A percentile compares a stretch with the other conserved stretches of the same genome.
phyloP scores from a whole-genome alignment of 2,329 filamentous ascomycete genomes.

The Cytospora leucostoma region DNA sequence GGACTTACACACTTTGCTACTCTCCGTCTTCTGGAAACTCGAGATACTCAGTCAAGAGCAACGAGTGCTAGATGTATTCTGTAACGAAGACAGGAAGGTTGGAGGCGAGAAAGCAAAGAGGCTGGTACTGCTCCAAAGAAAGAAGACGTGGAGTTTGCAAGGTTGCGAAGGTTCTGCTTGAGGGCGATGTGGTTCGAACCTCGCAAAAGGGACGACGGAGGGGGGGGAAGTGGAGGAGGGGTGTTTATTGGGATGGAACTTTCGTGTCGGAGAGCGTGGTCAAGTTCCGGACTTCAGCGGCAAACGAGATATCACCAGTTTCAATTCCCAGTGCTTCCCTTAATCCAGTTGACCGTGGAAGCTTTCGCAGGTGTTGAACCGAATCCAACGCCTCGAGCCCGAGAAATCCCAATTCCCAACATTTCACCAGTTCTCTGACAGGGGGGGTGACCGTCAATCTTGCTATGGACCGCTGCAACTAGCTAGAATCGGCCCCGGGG shows the following conservation, averaged over 20 bases:
- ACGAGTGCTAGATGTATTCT: constrained; percentile 22
- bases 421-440: constrained; percentile 24
- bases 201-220: constrained; percentile 1
- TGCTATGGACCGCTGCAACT: constrained; percentile 6
- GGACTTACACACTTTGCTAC: constrained; percentile 23
- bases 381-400: constrained; percentile 14
- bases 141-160: not conserved
- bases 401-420: constrained; percentile 17
- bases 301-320: constrained; percentile 1
- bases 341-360: constrained; percentile 2
- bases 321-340: not conserved
- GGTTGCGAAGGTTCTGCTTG: constrained; percentile 12
- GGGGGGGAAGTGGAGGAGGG: not conserved
- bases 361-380: constrained; percentile 5
- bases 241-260: constrained; percentile 16
- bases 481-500: constrained; percentile 8
- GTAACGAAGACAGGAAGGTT: constrained; percentile 6
- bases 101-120: constrained; percentile 18
- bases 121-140: constrained; percentile 4
- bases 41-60: constrained; percentile 29
- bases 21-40: constrained; percentile 22
- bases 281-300: not conserved
- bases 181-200: not conserved
- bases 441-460: not conserved
- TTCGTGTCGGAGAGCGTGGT: not conserved